phyloP scores from a whole-genome alignment of 1,139 yeast species.

The Blastobotrys buckinghamii region DNA sequence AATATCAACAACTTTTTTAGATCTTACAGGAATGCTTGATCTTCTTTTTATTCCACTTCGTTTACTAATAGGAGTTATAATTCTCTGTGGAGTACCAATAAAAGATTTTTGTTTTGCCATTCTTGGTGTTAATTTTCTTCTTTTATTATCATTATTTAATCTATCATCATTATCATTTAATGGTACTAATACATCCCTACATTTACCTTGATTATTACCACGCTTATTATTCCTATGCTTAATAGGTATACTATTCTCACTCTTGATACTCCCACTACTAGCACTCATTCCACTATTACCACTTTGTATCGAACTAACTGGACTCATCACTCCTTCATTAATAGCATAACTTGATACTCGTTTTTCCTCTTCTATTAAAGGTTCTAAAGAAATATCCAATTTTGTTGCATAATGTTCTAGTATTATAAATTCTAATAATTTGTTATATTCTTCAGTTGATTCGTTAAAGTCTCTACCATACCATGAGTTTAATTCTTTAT shows the following conservation, averaged over 20 bases:
- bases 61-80: no score
- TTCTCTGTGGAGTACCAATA: constrained; percentile 1
- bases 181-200: no score
- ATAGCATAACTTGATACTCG: no score
- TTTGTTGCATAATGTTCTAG: constrained; percentile 9
- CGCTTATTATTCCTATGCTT: no score
- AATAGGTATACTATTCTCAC: no score
- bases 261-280: no score
- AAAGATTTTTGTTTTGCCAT: neutral
- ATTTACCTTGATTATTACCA: no score
- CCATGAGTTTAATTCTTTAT: neutral
- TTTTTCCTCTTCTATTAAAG: neutral
- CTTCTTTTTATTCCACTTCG: neutral
- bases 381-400: neutral
- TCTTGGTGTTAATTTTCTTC: neutral
- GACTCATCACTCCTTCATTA: no score
- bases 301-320: no score
- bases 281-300: no score
- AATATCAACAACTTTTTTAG: no score
- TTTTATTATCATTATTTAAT: neutral
- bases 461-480: neutral
- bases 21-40: neutral
- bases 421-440: constrained; percentile 5
- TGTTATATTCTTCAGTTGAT: neutral
- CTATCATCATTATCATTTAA: no score